A percentile compares a stretch with the other conserved stretches of the same genome.
phyloP scores from a whole-genome alignment of 1,139 yeast genomes.

The Yamadazyma aaseri region DNA sequence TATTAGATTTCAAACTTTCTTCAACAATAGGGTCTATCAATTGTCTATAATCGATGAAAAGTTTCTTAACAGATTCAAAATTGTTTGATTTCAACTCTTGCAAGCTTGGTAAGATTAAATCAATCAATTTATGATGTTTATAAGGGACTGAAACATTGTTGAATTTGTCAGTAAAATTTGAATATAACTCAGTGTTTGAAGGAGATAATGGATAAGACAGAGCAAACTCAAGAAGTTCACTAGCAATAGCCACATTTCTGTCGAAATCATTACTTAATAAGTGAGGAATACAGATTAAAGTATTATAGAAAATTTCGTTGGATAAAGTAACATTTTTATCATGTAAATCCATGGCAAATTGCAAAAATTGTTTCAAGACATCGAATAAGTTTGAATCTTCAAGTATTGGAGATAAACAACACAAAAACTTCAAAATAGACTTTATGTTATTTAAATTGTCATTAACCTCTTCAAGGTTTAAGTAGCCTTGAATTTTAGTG shows the following conservation, averaged over 20 bases:
- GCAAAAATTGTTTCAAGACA: conserved; percentile 55
- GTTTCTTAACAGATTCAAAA: conserved; percentile 26
- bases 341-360: conserved; percentile 56
- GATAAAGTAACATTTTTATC: conserved; percentile 34
- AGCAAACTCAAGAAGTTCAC: conserved; percentile 48
- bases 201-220: conserved; percentile 26
- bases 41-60: conserved; percentile 35
- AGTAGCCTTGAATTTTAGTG: conserved; percentile 46
- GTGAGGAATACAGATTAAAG: conserved; percentile 69
- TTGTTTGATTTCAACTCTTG: conserved; percentile 29
- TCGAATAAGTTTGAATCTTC: conserved; percentile 50
- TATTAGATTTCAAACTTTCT: conserved; percentile 33
- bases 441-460: conserved; percentile 77
- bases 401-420: conserved; percentile 62
- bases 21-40: conserved; percentile 37
- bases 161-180: conserved; percentile 38
- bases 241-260: conserved; percentile 34
- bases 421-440: conserved; percentile 66
- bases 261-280: conserved; percentile 48
- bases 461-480: conserved; percentile 22
- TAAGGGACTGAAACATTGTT: conserved; percentile 48
- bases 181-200: conserved; percentile 26
- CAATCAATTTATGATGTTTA: conserved; percentile 49
- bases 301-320: conserved; percentile 66
- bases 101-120: conserved; percentile 57